Evolutionary conservation across 2,329 filamentous ascomycete genomes (phyloP), one percentile per base, ranked within the genome.

Genomic region (Apiospora arundinis): DNA sequence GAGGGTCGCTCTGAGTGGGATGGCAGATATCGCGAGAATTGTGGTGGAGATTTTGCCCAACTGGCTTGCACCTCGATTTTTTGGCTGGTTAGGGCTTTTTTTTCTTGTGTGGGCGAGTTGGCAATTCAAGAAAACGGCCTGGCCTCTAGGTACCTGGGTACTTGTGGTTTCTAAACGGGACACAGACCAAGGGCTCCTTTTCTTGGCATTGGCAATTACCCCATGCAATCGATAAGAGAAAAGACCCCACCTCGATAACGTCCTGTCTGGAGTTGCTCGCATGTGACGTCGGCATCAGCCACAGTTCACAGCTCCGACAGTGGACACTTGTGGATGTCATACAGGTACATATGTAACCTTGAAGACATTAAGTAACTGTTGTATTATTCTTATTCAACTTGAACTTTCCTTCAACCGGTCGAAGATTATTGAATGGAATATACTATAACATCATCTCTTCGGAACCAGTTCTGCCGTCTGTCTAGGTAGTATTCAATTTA

Each of bases 231-330:
- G 74, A 75, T 76, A 75, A 70, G 56, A 28, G 56, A 45, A 7
- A 6, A 14, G 21, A n/a, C 32, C 56, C 56, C 56, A 63, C 56
- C 56, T 40, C 40, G 18, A 63, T 28, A 8, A 21, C n/a, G 42
- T 45, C 2, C 11, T 14, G 28, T 63, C 28, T n/a, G 6, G 11
- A 16, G 42, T 45, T 14, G 32, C 56, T 63, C 44, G n/a, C 66
- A 69, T 73, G 74, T 74, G 72, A 73, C 75, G 69, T 74, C 72
- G 73, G 69, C 71, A 68, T 70, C 67, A 75, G 74, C 73, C 74
- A 75, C 73, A 75, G 40, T 40, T 40, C 28, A 60, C 16, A 25
- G 28, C 69, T 71, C 71, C 73, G 49, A 71, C 52, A 60, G 28
- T 60, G 52, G 28, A 56, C 16, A 56, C 25, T 32, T 32, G 25